Conservation (phyloP, 805 yeast species). For the Komagataella pastoris region DNA sequence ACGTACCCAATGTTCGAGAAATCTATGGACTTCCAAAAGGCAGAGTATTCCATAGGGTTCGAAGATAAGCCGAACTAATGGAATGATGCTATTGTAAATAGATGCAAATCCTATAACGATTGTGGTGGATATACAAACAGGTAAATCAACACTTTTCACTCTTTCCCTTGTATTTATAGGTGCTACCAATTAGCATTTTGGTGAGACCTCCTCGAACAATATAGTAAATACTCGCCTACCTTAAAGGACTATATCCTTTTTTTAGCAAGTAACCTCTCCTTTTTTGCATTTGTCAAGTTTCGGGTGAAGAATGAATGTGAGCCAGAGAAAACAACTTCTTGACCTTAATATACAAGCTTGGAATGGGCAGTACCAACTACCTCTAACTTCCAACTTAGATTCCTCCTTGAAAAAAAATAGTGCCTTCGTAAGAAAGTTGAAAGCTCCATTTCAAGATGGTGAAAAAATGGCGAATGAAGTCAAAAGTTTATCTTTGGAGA, state of each 20-base stretch:
- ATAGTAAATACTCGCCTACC: too few relatives aligned
- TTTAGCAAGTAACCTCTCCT: too few relatives aligned
- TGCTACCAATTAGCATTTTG: too few relatives aligned
- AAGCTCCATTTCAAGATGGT: slow-evolving; percentile 40
- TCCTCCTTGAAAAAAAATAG: slow-evolving; percentile 74
- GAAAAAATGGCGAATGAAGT: slow-evolving; percentile 46
- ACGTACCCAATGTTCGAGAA: slow-evolving; percentile 54
- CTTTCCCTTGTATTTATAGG: too few relatives aligned
- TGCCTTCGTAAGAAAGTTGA: slow-evolving; percentile 60
- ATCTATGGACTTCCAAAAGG: slow-evolving; percentile 66
- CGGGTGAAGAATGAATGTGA: neutral
- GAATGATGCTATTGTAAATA: neutral
- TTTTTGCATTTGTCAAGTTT: too few relatives aligned
- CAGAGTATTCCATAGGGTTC: slow-evolving; percentile 57
- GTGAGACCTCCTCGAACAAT: too few relatives aligned
- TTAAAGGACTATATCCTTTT: too few relatives aligned
- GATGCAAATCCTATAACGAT: neutral
- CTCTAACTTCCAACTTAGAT: slow-evolving; percentile 29
- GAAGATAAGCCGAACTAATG: slow-evolving; percentile 11
- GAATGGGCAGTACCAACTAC: slow-evolving; percentile 29
- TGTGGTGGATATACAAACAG: neutral
- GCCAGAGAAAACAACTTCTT: slow-evolving; percentile 16
- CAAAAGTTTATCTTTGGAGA: slow-evolving; percentile 47
- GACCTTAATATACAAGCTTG: slow-evolving; percentile 36
- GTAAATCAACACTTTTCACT: neutral